Evolutionary conservation across 441 rosid species (phyloP), one percentile per base, ranked within the genome.

Genomic region (Gossypium davidsonii): DNA sequence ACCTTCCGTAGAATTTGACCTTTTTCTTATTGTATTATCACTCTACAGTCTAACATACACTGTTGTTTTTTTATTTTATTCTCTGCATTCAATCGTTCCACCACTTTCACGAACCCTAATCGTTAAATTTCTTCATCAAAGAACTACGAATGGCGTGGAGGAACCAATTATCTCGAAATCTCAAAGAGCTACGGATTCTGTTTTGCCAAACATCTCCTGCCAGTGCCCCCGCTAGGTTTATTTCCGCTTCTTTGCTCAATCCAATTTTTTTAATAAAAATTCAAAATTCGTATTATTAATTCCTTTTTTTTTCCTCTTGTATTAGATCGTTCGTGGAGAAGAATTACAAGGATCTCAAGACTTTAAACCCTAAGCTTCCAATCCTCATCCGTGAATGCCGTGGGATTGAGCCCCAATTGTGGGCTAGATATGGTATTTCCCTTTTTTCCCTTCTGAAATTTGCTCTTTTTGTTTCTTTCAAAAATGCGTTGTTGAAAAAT

Each of bases 151-250:
- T 92, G 97, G 96, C 96, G 42, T 92, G 97, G 93, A 88, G 93
- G 82, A 85, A 87, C 51, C 86, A 82, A 60, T 81, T 92, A 76
- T 86, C 93, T 53, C 79, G 67, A 76, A 85, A 82, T 71, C 70
- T 92, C 61, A 94, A 87, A 86, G 99, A 94, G 83, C 89, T 94
- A n/a, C 77, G 99, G 78, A 79, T 94, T 74, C 86, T 94, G 42
- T 81, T 90, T 6, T 90, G 98, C 77, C 98, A 92, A 75, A 76
- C 88, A 26, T 92, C 99, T 12, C 89, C 91, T 21, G 81, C 91
- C 11, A 92, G 98, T 81, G 86, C 92, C 60, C 2, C 89, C 52
- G 75, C 92, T 18, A 89, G 99, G 99, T 94, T 63, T 18, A 42
- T 2, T 8, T 39, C 64, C 57, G 6, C 12, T 11, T 26, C 61